A percentile compares a stretch with the other conserved stretches of the same genome.
These are phyloP conservation scores for Zoysia japonica DNA, from an alignment of 176 grass and related monocot genomes.

Conservation along the genomic window DNA sequence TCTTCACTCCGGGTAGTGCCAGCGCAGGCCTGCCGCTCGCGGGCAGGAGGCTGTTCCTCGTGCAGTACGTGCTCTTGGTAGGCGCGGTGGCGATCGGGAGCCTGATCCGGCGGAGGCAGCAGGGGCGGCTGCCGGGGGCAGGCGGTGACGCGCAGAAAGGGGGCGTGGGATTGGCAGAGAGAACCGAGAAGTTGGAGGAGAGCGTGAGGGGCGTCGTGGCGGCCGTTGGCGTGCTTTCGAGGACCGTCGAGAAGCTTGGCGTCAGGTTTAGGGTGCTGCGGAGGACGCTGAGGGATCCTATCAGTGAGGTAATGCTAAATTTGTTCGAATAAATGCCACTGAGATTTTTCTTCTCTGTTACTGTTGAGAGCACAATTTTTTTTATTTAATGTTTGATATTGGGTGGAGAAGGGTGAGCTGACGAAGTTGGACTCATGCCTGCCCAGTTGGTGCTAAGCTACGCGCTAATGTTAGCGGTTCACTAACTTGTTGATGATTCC, in stretches of 20 bases:
- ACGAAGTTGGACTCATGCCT: neutral
- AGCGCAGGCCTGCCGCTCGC: neutral
- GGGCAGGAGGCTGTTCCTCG: slow-evolving; percentile 44
- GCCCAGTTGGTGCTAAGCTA: neutral
- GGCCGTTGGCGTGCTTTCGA: slow-evolving; percentile 56
- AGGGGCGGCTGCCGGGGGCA: slow-evolving; percentile 31
- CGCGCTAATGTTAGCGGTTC: neutral
- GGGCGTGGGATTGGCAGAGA: slow-evolving; percentile 44
- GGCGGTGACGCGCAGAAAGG: neutral
- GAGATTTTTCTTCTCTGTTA: neutral
- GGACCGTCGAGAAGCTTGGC: slow-evolving; percentile 71
- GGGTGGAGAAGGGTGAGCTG: neutral
- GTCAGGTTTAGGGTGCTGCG: slow-evolving; percentile 71
- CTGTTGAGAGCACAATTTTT: neutral
- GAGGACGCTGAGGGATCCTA: slow-evolving; percentile 59
- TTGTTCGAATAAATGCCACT: neutral
- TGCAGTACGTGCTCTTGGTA: slow-evolving; percentile 59
- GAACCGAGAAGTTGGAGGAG: slow-evolving; percentile 60
- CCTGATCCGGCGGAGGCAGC: slow-evolving; percentile 67
- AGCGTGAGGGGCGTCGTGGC: slow-evolving; percentile 49
- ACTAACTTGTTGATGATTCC: neutral
- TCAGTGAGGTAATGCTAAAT: slow-evolving; percentile 58
- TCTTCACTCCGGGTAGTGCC: slow-evolving; percentile 26
- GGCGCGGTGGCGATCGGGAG: slow-evolving; percentile 52
- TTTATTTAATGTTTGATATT: neutral